Evolutionary conservation across 192 early-diverging fungal genomes (phyloP).

Genomic region (Coemansia sp.): DNA sequence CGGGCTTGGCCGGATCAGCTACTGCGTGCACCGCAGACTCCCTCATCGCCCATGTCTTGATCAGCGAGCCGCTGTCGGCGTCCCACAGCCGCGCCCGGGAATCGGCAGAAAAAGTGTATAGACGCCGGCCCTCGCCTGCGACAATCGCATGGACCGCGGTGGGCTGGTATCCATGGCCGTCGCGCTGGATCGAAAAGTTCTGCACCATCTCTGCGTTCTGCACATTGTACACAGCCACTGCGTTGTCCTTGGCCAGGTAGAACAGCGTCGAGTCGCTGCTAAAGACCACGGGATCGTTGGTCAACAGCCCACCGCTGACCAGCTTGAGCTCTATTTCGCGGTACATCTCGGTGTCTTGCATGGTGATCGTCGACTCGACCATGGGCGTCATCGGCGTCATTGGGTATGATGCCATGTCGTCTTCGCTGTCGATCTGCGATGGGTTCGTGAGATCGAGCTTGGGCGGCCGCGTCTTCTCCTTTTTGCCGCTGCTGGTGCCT

Average conservation of each 20-base stretch:
- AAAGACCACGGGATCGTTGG: slow-evolving; percentile 36
- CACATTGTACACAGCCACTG: slow-evolving; percentile 46
- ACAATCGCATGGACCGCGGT: slow-evolving; percentile 31
- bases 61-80: slow-evolving; percentile 25
- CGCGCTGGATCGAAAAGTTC: slow-evolving; percentile 26
- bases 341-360: slow-evolving; percentile 23
- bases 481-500: background rate
- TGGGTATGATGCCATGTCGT: slow-evolving; percentile 1
- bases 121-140: slow-evolving; percentile 11
- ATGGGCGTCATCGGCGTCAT: slow-evolving; percentile 28
- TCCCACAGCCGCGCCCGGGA: slow-evolving; percentile 31
- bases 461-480: slow-evolving; percentile 13
- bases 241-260: slow-evolving; percentile 45
- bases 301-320: slow-evolving; percentile 43
- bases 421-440: slow-evolving; percentile 6
- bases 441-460: slow-evolving; percentile 13
- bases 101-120: slow-evolving; percentile 47
- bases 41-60: slow-evolving; percentile 27
- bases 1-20: slow-evolving; percentile 20
- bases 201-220: slow-evolving; percentile 51
- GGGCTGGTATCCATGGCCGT: slow-evolving; percentile 7
- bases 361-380: slow-evolving; percentile 18
- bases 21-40: slow-evolving; percentile 15
- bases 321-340: slow-evolving; percentile 30
- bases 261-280: slow-evolving; percentile 49